A percentile compares a stretch with the other conserved stretches of the same genome.
Conservation (phyloP, 257 asterid species). For the Eustoma russellianum region DNA sequence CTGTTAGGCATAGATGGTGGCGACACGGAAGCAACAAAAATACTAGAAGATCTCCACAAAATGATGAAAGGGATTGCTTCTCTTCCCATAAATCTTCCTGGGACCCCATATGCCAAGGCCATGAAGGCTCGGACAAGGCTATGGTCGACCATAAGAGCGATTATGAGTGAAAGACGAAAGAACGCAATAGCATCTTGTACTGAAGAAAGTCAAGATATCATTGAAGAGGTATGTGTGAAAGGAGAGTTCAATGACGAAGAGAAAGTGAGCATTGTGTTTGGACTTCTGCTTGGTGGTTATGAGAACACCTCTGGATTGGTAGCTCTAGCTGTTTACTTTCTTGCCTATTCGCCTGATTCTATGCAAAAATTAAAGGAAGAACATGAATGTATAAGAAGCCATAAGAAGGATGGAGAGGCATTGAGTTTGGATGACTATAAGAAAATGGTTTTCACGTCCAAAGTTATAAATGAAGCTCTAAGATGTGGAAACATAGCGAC, state of each 20-base stretch:
- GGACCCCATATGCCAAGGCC: slow-evolving; percentile 58
- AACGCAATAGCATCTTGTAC: slow-evolving; percentile 28
- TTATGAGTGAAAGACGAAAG: slow-evolving; percentile 14
- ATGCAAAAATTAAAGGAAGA: slow-evolving; percentile 45
- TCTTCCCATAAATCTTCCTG: slow-evolving; percentile 49
- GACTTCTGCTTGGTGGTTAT: slow-evolving; percentile 58
- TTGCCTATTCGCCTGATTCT: slow-evolving; percentile 34
- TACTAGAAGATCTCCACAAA: too few relatives aligned
- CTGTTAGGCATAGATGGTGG: slow-evolving; percentile 15
- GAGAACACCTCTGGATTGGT: slow-evolving; percentile 74
- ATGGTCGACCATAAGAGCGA: slow-evolving; percentile 26
- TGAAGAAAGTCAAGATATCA: slow-evolving; percentile 14
- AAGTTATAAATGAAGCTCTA: slow-evolving; percentile 53
- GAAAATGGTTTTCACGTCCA: slow-evolving; percentile 51
- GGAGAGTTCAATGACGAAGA: slow-evolving; percentile 36
- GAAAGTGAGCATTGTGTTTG: slow-evolving; percentile 45
- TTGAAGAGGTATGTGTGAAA: slow-evolving; percentile 33
- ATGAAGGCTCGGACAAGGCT: slow-evolving; percentile 52
- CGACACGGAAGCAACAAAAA: not conserved
- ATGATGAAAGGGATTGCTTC: too few relatives aligned
- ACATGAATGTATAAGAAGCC: slow-evolving; percentile 26
- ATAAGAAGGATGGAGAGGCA: slow-evolving; percentile 39
- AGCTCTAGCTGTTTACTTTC: slow-evolving; percentile 49
- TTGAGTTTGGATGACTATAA: slow-evolving; percentile 19
- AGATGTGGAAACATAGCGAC: slow-evolving; percentile 87